phyloP scores from a whole-genome alignment of 1,284 basidiomycete species.

The Malassezia psittaci region DNA sequence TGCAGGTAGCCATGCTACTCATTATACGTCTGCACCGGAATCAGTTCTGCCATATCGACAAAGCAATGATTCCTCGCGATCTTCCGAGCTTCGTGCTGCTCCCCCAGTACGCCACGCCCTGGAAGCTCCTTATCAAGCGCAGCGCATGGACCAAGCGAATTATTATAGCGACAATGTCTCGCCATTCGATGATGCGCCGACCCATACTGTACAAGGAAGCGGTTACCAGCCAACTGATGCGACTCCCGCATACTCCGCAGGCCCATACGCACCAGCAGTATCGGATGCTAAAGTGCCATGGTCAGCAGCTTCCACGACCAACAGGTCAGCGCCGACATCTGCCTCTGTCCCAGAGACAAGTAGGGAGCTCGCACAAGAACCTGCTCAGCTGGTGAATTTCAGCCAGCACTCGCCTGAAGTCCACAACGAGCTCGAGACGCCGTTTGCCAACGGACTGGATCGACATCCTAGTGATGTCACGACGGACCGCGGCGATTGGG shows the following conservation, averaged over 20 bases:
- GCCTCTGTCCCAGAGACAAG: not conserved
- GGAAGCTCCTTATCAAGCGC: too few species aligned
- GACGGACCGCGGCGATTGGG: slow-evolving; percentile 16
- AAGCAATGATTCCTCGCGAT: too few species aligned
- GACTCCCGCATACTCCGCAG: slow-evolving; percentile 3
- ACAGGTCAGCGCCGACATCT: not conserved
- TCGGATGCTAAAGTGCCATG: not conserved
- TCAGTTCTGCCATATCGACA: not conserved
- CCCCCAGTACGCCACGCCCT: too few species aligned
- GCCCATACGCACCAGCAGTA: slow-evolving; percentile 2
- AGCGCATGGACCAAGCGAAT: too few species aligned
- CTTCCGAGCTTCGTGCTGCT: too few species aligned
- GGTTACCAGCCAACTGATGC: not conserved
- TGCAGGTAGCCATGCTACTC: not conserved
- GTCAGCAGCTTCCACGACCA: not conserved
- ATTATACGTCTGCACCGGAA: not conserved
- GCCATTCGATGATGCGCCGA: too few species aligned
- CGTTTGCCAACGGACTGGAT: not conserved
- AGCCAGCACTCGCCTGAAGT: not conserved
- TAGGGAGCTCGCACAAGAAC: not conserved
- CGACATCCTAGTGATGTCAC: not conserved
- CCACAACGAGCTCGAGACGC: not conserved
- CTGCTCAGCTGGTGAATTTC: slow-evolving; percentile 1
- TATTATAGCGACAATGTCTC: too few species aligned
- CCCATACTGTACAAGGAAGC: not conserved